Evolutionary conservation across 2,329 filamentous ascomycete species (phyloP), one percentile per base, ranked within the genome.

Genomic region (Parafenestella ontariensis): DNA sequence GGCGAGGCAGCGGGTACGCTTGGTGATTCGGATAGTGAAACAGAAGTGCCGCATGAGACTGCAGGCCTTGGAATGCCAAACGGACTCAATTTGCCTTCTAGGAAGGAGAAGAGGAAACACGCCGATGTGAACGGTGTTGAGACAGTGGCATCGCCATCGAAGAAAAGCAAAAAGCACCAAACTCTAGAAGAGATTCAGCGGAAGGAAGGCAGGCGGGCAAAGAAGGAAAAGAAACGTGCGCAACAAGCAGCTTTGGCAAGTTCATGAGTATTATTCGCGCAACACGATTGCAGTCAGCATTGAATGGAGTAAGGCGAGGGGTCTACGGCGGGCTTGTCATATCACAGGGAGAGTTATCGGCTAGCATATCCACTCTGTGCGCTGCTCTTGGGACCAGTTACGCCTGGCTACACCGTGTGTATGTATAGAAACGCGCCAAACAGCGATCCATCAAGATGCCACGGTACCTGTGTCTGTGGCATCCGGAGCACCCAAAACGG

Each of bases 21-120:
- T 63, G 83, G 66, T 11, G 74, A 71, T 20, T 76, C 73, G 5
- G 78, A 78, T 15, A 72, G 70, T 44, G 80, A 80, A 18, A 74
- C 71, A 11, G 79, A 82, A n/a, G 5, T 79, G 79, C 48, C 48
- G 20, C 61, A 46, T n/a, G 45, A 31, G 23, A 51, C 54, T 21
- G 66, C 68, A 33, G 69, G 66, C 28, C 53, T 70, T 11, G 67
- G 57, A 8, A 58, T 64, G 17, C 65, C 65, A 5, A 63, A 69
- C 11, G 66, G 61, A 10, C 34, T 68, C 36, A 66, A 63, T 23
- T 20, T 62, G 13, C 58, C 61, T 7, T 65, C 65, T 8, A 68
- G 61, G 45, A 60, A 66, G n/a, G 73, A 76, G 56, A 82, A 81
- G 67, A 70, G 78, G 37, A 76, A 75, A 52, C 71, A 71, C 49